phyloP scores from a whole-genome alignment of 192 early-diverging fungal genomes.

The Dimargaris cristalligena region DNA sequence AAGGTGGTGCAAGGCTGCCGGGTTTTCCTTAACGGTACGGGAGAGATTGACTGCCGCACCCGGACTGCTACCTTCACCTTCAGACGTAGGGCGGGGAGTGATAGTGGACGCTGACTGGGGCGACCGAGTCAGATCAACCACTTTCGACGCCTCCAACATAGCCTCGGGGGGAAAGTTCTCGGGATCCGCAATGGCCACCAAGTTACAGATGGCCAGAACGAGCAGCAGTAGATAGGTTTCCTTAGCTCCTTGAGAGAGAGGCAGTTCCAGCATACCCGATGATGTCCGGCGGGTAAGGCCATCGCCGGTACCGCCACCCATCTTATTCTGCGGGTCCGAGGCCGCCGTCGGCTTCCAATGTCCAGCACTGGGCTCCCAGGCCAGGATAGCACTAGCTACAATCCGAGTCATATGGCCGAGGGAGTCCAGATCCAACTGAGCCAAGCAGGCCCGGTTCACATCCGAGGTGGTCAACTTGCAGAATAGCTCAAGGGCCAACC shows the following conservation, averaged over 20 bases:
- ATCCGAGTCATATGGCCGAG: not conserved
- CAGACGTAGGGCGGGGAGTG: not conserved
- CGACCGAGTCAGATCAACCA: not conserved
- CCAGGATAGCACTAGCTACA: not conserved
- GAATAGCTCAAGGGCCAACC: slow-evolving; percentile 4
- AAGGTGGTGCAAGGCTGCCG: not conserved
- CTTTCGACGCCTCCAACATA: not conserved
- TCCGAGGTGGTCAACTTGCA: slow-evolving; percentile 4
- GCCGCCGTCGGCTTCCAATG: not conserved
- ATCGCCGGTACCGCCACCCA: not conserved
- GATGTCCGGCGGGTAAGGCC: not conserved
- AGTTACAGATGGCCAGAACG: too few species aligned
- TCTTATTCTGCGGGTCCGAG: not conserved
- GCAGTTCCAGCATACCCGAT: not conserved
- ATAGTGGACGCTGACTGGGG: not conserved
- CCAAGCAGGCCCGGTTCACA: slow-evolving; percentile 5
- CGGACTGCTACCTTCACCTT: not conserved
- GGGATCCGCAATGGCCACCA: too few species aligned
- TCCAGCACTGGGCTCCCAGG: not conserved
- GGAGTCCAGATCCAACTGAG: not conserved
- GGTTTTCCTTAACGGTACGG: not conserved
- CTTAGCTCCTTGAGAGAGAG: not conserved
- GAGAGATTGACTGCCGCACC: too few species aligned
- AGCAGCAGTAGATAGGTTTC: too few species aligned
- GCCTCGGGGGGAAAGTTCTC: not conserved